A percentile compares a stretch with the other conserved stretches of the same genome.
Evolutionary conservation across 768 basidiomycete species (phyloP).

Genomic region (Lenzites betulinus): DNA sequence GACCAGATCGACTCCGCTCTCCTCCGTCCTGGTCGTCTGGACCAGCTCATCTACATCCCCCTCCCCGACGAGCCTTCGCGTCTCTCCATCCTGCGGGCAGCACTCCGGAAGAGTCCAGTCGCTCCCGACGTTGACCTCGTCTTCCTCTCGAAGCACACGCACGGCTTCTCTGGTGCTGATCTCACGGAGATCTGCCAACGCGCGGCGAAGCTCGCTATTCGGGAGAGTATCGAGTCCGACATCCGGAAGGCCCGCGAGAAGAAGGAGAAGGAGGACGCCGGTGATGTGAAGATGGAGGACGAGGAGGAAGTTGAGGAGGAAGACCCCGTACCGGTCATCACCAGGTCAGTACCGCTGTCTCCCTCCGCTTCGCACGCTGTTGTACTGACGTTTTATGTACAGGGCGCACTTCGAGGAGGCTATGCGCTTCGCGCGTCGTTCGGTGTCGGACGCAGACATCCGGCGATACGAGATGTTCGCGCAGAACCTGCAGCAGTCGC

Average conservation of each 20-base stretch:
- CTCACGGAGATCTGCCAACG: slow-evolving; percentile 99
- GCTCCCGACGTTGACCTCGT: slow-evolving; percentile 76
- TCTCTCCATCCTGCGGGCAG: slow-evolving; percentile 86
- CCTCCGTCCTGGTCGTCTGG: slow-evolving; percentile 95
- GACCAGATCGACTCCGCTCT: slow-evolving; percentile 95
- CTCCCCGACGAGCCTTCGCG: slow-evolving; percentile 94
- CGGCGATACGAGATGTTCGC: slow-evolving; percentile 98
- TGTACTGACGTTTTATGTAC: slow-evolving; percentile 13
- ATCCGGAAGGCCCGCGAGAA: slow-evolving; percentile 78
- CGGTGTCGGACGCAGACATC: slow-evolving; percentile 95
- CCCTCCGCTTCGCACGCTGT: background rate
- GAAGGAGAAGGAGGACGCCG: slow-evolving; percentile 78
- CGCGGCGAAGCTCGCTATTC: slow-evolving; percentile 94
- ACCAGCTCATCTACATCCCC: slow-evolving; percentile 99
- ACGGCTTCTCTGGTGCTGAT: slow-evolving; percentile 99
- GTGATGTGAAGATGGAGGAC: slow-evolving; percentile 69
- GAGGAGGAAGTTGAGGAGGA: slow-evolving; percentile 65
- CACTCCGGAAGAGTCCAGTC: slow-evolving; percentile 91
- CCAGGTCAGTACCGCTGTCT: slow-evolving; percentile 54
- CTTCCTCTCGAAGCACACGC: slow-evolving; percentile 90
- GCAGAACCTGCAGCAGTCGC: slow-evolving; percentile 87
- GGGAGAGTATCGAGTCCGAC: slow-evolving; percentile 93
- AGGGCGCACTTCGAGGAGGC: slow-evolving; percentile 98
- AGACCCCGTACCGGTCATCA: slow-evolving; percentile 90
- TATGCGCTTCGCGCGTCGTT: slow-evolving; percentile 96